Percentiles rank a stretch among this genome's conserved stretches.
Conservation (phyloP, 495 filamentous ascomycete genomes). For the Penicillium antarcticum region DNA sequence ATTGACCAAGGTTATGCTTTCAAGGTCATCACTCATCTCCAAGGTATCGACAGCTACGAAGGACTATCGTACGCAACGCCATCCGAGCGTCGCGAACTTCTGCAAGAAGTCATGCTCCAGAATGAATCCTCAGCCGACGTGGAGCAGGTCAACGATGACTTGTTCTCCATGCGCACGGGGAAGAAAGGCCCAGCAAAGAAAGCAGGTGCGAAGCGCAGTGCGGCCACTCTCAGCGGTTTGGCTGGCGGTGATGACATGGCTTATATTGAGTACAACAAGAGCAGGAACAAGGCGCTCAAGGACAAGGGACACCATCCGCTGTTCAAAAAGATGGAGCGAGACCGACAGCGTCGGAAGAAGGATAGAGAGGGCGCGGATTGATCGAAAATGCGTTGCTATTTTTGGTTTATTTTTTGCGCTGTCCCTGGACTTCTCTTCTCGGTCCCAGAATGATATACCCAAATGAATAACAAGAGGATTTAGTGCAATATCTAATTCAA, state of each 20-base stretch:
- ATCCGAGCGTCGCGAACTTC: slow-evolving; percentile 79
- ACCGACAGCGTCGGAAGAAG: slow-evolving; percentile 63
- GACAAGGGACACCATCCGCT: slow-evolving; percentile 62
- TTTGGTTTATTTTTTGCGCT: background rate
- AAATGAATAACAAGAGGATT: background rate
- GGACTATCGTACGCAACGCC: slow-evolving; percentile 78
- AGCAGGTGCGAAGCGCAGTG: slow-evolving; percentile 65
- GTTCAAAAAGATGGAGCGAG: slow-evolving; percentile 80
- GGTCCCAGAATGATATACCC: slow-evolving; percentile 7
- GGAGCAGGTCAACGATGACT: slow-evolving; percentile 76
- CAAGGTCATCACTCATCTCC: slow-evolving; percentile 96
- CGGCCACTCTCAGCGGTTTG: slow-evolving; percentile 79
- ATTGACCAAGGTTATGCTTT: slow-evolving; percentile 99
- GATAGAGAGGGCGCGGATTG: slow-evolving; percentile 29
- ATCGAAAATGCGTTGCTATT: background rate
- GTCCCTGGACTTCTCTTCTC: background rate
- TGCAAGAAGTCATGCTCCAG: slow-evolving; percentile 89
- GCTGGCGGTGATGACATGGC: slow-evolving; percentile 94
- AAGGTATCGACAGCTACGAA: slow-evolving; percentile 81
- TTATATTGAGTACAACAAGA: slow-evolving; percentile 83
- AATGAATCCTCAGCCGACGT: slow-evolving; percentile 77
- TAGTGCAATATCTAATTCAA: too few relatives aligned
- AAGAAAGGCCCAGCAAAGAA: slow-evolving; percentile 39
- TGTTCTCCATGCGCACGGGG: slow-evolving; percentile 65
- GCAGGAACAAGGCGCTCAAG: slow-evolving; percentile 77